Evolutionary conservation across 2,329 filamentous ascomycete species (phyloP).

Genomic region (Penicillium paneum): DNA sequence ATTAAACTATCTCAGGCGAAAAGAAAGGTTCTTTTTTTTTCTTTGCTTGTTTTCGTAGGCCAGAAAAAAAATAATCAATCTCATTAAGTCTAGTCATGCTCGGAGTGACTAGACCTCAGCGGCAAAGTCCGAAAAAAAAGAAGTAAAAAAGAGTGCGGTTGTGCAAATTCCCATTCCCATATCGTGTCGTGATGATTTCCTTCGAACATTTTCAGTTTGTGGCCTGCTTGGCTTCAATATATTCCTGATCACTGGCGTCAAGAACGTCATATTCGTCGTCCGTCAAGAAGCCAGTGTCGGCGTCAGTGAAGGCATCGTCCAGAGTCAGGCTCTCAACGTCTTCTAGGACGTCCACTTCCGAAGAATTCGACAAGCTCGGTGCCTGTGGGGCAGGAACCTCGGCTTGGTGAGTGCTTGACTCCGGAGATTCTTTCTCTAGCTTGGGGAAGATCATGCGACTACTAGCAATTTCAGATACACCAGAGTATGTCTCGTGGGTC

Average conservation of each 20-base stretch:
- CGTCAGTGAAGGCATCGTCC: slow-evolving; percentile 48
- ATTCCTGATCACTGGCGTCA: slow-evolving; percentile 90
- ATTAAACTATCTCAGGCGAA: slow-evolving; percentile 17
- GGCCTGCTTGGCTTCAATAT: slow-evolving; percentile 48
- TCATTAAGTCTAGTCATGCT: slow-evolving; percentile 18
- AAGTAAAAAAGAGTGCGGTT: slow-evolving; percentile 4
- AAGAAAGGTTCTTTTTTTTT: slow-evolving; percentile 8
- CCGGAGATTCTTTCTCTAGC: slow-evolving; percentile 88
- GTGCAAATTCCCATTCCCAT: slow-evolving; percentile 22
- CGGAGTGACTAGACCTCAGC: slow-evolving; percentile 14
- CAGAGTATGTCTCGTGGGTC: slow-evolving; percentile 20
- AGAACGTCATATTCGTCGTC: slow-evolving; percentile 98
- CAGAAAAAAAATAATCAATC: slow-evolving; percentile 11
- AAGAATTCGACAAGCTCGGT: slow-evolving; percentile 42
- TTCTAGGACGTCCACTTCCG: slow-evolving; percentile 51
- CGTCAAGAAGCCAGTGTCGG: slow-evolving; percentile 77
- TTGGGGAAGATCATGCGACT: slow-evolving; percentile 96
- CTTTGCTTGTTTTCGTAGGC: slow-evolving; percentile 7
- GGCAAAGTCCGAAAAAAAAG: slow-evolving; percentile 8
- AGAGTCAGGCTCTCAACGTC: slow-evolving; percentile 58
- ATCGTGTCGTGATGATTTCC: slow-evolving; percentile 6
- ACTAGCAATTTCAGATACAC: slow-evolving; percentile 37
- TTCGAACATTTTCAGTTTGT: slow-evolving; percentile 9
- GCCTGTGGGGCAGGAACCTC: slow-evolving; percentile 31
- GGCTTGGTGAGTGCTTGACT: slow-evolving; percentile 69